These are phyloP conservation scores for Picochlorum costavermella DNA, from an alignment of 139 green algal species.

Conservation along the genomic window DNA sequence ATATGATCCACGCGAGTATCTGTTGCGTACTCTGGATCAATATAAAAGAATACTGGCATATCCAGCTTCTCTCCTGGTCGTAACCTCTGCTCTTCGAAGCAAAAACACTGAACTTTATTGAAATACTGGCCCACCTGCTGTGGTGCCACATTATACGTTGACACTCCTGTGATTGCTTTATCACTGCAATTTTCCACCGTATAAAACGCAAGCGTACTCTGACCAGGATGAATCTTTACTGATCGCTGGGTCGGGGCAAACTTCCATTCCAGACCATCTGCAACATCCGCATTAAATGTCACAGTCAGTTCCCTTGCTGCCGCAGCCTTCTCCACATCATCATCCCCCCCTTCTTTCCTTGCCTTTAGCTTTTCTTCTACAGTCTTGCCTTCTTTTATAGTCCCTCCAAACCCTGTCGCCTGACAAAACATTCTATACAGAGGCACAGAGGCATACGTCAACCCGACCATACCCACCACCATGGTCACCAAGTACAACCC, in stretches of 20 bases:
- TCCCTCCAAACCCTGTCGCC: constrained; percentile 79
- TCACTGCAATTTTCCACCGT: constrained; percentile 79
- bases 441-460: constrained; percentile 87
- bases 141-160: constrained; percentile 95
- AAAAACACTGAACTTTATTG: constrained; percentile 99
- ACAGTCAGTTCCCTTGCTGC: constrained; percentile 65
- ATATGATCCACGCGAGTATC: constrained; percentile 79
- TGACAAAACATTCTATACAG: constrained; percentile 73
- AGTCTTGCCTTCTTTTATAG: constrained; percentile 47
- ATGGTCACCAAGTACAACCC: constrained; percentile 45
- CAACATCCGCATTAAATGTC: constrained; percentile 84
- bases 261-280: constrained; percentile 82
- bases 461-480: constrained; percentile 81
- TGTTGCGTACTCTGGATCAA: constrained; percentile 89
- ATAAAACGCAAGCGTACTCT: constrained; percentile 97
- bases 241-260: constrained; percentile 79
- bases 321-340: constrained; percentile 40
- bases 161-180: constrained; percentile 72
- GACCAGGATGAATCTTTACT: constrained; percentile 69
- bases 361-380: constrained; percentile 74
- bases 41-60: constrained; percentile 99
- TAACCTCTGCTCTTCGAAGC: constrained; percentile 92
- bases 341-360: constrained; percentile 43
- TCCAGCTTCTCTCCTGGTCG: constrained; percentile 79
- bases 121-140: constrained; percentile 87